Evolutionary conservation across 352 stramenopile species (phyloP), one percentile per base, ranked within the genome.

Genomic region (Phytophthora litchii): DNA sequence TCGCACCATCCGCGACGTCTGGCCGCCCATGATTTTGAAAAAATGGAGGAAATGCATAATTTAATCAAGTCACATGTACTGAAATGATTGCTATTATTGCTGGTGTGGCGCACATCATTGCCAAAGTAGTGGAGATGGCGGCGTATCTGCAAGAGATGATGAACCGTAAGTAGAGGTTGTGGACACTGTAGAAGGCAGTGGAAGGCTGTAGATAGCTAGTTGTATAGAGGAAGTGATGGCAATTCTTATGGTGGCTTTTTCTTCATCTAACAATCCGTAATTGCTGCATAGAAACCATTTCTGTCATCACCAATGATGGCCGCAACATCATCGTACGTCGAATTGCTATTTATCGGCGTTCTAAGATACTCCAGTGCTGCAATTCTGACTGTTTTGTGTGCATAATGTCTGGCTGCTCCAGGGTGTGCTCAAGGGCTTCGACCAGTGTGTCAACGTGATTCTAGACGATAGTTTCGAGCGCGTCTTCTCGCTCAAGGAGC

Each of bases 301-400:
- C 87, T 11, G 83, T 98, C 23, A 97, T 97, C 66, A 97, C 92
- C 7, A 97, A 97, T 57, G 92, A 98, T 64, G 92, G 92, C n/a
- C 83, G 91, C 60, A 97, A 97, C 68, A 97, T 97, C 67, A 90
- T 97, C 56, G 92, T 95, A 76, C 50, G 82, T 67, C 10, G 16
- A 17, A 14, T 11, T 45, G 12, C 38, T 13, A 17, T 19, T 32
- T 46, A 14, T 17, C 16, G 19, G 12, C 21, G 13, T 21, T 46
- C 19, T 12, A 59, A 9, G n/a, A 47, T 35, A 13, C 27, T 37
- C 14, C 3, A 32, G 23, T 20, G 19, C 19, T 17, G 2, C 7
- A 5, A 4, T 13, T 34, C 14, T 52, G 20, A 44, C 12, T 41
- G 16, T 1, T 1, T 41, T 40, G 21, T 76, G 19, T 56, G 10